A percentile compares a stretch with the other conserved stretches of the same genome.
Conservation (phyloP, 179 eudicot species). For the Actinidia chinensis region DNA sequence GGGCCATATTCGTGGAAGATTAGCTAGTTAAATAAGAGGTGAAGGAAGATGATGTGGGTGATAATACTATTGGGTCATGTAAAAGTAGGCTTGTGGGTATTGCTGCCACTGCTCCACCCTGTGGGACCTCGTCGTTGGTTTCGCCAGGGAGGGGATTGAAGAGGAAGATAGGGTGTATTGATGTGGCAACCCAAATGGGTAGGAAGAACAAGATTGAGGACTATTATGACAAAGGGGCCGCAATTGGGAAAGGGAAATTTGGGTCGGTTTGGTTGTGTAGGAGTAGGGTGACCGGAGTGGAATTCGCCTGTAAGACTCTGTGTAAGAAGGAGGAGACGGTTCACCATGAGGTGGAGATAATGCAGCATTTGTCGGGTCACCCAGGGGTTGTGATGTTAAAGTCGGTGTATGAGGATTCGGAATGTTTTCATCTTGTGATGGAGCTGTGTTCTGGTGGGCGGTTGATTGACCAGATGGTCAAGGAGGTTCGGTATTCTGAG, state of each 20-base stretch:
- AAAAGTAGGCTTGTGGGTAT: conserved; percentile 60
- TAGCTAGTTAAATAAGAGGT: conserved; percentile 71
- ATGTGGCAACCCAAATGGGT: conserved; percentile 75
- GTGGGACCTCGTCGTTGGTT: conserved; percentile 54
- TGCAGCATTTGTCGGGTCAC: conserved; percentile 94
- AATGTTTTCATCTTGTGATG: conserved; percentile 86
- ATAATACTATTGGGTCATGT: conserved; percentile 38
- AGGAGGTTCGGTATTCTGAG: conserved; percentile 64
- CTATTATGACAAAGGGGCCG: conserved; percentile 62
- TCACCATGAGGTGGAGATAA: conserved; percentile 92
- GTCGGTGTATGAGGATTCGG: conserved; percentile 81
- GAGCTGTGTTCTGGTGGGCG: conserved; percentile 88
- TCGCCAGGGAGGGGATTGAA: conserved; percentile 68
- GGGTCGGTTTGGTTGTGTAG: conserved; percentile 83
- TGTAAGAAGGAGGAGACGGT: conserved; percentile 84
- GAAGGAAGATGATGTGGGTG: conserved; percentile 56
- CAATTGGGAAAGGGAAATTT: conserved; percentile 78
- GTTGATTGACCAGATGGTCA: conserved; percentile 84
- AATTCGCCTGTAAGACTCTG: conserved; percentile 83
- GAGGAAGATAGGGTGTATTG: conserved; percentile 93
- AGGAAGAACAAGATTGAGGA: conserved; percentile 84
- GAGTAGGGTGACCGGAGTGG: conserved; percentile 63
- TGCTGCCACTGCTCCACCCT: conserved; percentile 79
- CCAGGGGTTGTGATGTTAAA: conserved; percentile 78
- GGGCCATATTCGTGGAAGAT: conserved; percentile 70